Evolutionary conservation across 257 asterid species (phyloP).

Genomic region (Solanum dulcamara): DNA sequence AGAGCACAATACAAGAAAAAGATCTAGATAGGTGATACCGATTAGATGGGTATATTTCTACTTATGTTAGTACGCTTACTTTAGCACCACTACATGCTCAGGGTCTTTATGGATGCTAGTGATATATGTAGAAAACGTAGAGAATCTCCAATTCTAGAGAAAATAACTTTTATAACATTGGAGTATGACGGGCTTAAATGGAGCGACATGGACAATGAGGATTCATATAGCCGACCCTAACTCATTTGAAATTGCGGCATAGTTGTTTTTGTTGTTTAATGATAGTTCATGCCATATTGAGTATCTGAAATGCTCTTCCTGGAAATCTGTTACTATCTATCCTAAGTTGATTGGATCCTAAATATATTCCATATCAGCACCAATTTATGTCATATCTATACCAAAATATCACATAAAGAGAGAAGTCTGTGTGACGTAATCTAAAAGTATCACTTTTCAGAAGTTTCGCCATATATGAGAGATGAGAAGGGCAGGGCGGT

Average conservation of each 20-base stretch:
- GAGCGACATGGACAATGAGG: not conserved
- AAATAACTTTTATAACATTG: not conserved
- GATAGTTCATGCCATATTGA: not conserved
- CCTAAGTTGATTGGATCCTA: not conserved
- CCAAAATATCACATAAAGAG: not conserved
- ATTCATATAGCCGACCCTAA: not conserved
- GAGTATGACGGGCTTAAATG: not conserved
- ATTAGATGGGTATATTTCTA: not conserved
- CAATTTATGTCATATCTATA: not conserved
- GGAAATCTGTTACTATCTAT: not conserved
- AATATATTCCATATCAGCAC: not conserved
- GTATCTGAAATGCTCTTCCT: not conserved
- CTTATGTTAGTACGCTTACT: not conserved
- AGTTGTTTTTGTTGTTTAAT: not conserved
- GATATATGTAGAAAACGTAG: not conserved
- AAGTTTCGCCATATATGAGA: not conserved
- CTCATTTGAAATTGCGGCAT: not conserved
- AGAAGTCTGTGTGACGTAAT: not conserved
- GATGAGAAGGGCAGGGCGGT: not conserved
- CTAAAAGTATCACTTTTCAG: not conserved
- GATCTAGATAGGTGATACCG: not conserved
- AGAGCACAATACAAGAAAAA: not conserved
- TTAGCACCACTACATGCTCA: not conserved
- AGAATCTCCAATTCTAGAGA: not conserved
- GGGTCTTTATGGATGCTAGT: not conserved